Base-by-base conservation (phyloP, 805 yeast species). In the Saccharomycopsis capsularis region DNA sequence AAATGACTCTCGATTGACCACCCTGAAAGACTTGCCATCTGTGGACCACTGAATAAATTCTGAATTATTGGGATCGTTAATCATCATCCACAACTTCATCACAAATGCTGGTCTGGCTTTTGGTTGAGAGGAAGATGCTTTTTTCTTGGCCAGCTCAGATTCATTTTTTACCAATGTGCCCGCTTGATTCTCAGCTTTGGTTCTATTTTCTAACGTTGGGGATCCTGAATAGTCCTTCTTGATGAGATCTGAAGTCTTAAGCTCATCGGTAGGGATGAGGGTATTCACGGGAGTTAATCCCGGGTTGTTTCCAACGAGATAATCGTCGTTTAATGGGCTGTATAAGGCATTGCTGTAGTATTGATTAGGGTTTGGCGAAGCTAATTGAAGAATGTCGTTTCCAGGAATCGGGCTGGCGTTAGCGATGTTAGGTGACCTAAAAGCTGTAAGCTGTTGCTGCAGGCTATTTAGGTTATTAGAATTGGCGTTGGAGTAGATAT, bases 1-100 rank as follows among this genome's bases (percentile, higher is more conserved):
- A 60, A 93, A 91, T 5, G 47, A n/a, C 48, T 91, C 98, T 46
- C 95, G 74, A 58, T 89, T 86, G 39, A 75, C 75, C 6, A 93
- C 96, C 57, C 85, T 82, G 62, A 93, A 89, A 3, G 93, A 78
- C 55, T 79, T 73, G 2, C 99, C 99, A 63, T 86, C 90, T 1
- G 79, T 75, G 58, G 79, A 71, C 99, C 99, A 93, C 35, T 80
- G 71, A 42, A 93, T 91, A 58, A 79, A 79, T 40, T 82, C 75
- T 16, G 73, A 63, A 63, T 90, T 91, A 0, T 66, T 59, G 1
- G 78, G 70, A 61, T 91, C 96, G 62, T 90, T 90, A 6, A 93
- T 89, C 96, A 93, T 93, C 34, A 82, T 76, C 99, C 99, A 91
- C 18, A 93, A 69, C 64, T 93, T 93, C 71, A 82, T 79, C 7